phyloP scores from a whole-genome alignment of 2,329 filamentous ascomycete genomes.

The Sphaerulina vaccinii region DNA sequence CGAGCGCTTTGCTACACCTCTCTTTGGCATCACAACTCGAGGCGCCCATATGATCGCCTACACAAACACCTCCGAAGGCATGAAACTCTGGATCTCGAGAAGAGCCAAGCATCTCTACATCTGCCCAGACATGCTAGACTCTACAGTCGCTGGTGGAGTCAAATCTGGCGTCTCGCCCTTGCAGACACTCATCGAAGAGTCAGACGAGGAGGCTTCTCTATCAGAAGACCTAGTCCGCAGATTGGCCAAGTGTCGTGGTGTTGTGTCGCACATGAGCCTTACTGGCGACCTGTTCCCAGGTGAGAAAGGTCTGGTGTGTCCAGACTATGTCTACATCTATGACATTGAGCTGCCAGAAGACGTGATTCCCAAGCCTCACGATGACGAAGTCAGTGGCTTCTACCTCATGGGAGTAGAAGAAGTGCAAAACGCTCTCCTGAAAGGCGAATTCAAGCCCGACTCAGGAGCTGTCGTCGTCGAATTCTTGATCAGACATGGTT shows the following conservation, averaged over 20 bases:
- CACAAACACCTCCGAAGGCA: conserved; percentile 50
- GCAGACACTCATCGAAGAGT: conserved; percentile 80
- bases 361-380: conserved; percentile 70
- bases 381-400: conserved; percentile 85
- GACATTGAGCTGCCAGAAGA: conserved; percentile 73
- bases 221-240: conserved; percentile 65
- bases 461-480: conserved; percentile 81
- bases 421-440: conserved; percentile 65
- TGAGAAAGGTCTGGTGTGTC: conserved; percentile 77
- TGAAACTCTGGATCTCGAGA: conserved; percentile 80
- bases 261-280: conserved; percentile 79
- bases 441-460: conserved; percentile 85
- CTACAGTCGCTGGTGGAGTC: conserved; percentile 83
- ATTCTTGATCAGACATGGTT: conserved; percentile 81
- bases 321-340: conserved; percentile 86
- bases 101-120: conserved; percentile 76
- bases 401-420: conserved; percentile 71
- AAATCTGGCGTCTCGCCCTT: conserved; percentile 76
- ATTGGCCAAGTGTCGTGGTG: conserved; percentile 59
- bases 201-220: conserved; percentile 82
- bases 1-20: conserved; percentile 68
- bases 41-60: conserved; percentile 79
- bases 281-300: conserved; percentile 72
- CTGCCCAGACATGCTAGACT: conserved; percentile 85
- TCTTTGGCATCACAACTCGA: conserved; percentile 73